Conservation (phyloP, 139 green algal genomes). For the Bryopsis sp. region DNA sequence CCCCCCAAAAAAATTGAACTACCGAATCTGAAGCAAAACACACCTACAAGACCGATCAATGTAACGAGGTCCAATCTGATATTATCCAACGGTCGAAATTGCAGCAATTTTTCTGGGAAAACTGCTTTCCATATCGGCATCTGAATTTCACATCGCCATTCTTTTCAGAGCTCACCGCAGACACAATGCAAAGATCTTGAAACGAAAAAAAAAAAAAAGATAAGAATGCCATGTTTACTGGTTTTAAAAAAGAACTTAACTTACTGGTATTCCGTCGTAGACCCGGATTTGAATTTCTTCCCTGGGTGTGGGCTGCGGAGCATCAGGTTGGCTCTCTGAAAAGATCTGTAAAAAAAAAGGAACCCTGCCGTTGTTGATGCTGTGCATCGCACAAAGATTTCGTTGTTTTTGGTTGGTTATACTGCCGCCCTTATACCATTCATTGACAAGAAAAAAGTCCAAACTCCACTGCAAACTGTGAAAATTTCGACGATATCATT, state of each 20-base stretch:
- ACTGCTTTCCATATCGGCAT: conserved; percentile 34
- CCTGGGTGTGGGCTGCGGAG: conserved; percentile 21
- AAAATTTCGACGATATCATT: too few relatives aligned
- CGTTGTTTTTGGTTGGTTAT: too few relatives aligned
- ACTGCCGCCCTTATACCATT: too few relatives aligned
- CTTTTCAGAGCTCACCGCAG: too few relatives aligned
- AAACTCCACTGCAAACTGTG: too few relatives aligned
- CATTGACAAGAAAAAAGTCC: too few relatives aligned
- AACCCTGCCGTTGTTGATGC: too few relatives aligned
- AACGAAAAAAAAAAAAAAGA: neutral
- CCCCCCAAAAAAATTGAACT: neutral
- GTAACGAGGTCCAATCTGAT: conserved; percentile 28
- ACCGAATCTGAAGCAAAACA: conserved; percentile 2
- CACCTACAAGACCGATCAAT: conserved; percentile 21
- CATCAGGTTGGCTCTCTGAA: conserved; percentile 19
- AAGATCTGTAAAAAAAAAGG: neutral
- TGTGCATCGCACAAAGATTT: too few relatives aligned
- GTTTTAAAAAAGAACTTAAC: conserved; percentile 23
- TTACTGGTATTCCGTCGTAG: conserved; percentile 20
- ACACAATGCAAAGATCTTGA: neutral
- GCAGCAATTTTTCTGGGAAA: conserved; percentile 35
- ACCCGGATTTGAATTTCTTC: conserved; percentile 14
- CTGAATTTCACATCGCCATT: too few relatives aligned
- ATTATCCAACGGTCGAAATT: conserved; percentile 32
- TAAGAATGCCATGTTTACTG: too few relatives aligned